Percentiles rank a stretch among this genome's conserved stretches.
Conservation (phyloP, 2,329 filamentous ascomycete species). For the Alternaria panax region DNA sequence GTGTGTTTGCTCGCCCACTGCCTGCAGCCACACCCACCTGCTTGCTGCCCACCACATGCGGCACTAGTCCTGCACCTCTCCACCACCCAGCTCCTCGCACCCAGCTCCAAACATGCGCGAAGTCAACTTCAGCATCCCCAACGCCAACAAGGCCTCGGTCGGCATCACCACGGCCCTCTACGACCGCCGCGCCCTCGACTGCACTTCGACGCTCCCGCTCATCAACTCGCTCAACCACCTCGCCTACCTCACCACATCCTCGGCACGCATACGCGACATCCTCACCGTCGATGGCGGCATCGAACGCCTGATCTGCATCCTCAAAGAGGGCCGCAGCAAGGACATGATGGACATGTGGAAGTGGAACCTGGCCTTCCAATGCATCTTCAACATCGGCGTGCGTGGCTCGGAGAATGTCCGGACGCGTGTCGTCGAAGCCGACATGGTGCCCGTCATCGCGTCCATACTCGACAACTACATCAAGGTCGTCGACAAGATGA, state of each 20-base stretch:
- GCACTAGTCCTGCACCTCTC: constrained; percentile 43
- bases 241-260: constrained; percentile 97
- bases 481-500: constrained; percentile 90
- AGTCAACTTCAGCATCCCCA: constrained; percentile 99
- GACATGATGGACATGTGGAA: constrained; percentile 99
- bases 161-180: constrained; percentile 98
- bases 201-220: constrained; percentile 93
- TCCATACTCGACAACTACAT: constrained; percentile 99
- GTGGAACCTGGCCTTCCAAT: constrained; percentile 99
- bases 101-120: constrained; percentile 80
- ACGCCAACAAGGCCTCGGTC: constrained; percentile 98
- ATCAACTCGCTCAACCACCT: constrained; percentile 99
- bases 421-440: constrained; percentile 94
- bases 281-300: constrained; percentile 98
- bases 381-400: constrained; percentile 98
- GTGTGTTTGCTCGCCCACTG: too few relatives aligned
- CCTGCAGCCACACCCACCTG: constrained; percentile 16
- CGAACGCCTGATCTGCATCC: constrained; percentile 93
- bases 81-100: constrained; percentile 25
- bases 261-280: constrained; percentile 95
- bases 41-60: constrained; percentile 38
- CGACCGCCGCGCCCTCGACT: constrained; percentile 95
- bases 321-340: constrained; percentile 95
- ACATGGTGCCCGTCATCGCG: constrained; percentile 98
- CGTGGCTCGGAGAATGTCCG: constrained; percentile 92